Evolutionary conservation across 352 stramenopile species (phyloP), one percentile per base, ranked within the genome.

Genomic region (Plasmopara muralis): DNA sequence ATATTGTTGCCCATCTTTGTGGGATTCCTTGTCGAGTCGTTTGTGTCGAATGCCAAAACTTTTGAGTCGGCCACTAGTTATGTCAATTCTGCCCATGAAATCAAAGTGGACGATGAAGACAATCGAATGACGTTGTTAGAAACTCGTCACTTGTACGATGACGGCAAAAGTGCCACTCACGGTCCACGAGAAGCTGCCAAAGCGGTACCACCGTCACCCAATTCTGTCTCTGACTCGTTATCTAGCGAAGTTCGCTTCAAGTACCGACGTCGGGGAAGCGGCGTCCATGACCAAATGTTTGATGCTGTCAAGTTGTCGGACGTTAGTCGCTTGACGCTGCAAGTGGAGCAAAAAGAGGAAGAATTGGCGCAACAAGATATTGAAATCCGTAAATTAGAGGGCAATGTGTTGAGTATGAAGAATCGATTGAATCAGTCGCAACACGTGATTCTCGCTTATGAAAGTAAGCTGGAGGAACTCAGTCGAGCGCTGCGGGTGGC

Each of bases 11-110:
- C 82, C 5, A 92, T 92, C 52, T 87, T 92, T 45, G 79, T 89
- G 18, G 82, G 82, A 84, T 92, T 92, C 60, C 64, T 92, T 15
- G 82, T 92, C 18, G 82, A 92, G 54, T 87, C 77, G 18, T 92
- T 92, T 44, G 76, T 84, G 2, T 87, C 77, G 9, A 92, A 87
- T 47, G 74, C 74, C 46, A 87, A 87, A 62, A 75, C 59, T 1
- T 65, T 86, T 0, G 73, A 91, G 51, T 77, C 82, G 40, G 74
- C 77, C 1, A 81, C 73, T 15, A 68, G 59, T 34, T 87, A 84
- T 42, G 72, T 88, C 0, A 66, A 84, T 43, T 75, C 67, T 9
- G 48, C 34, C 2, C 60, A 75, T 13, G 43, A 65, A 37, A 51
- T 70, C 0, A 47, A 77, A 13, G 66, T 85, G 28, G 47, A 66